Conservation (phyloP, 1,284 basidiomycete species). For the Athelia sp. region DNA sequence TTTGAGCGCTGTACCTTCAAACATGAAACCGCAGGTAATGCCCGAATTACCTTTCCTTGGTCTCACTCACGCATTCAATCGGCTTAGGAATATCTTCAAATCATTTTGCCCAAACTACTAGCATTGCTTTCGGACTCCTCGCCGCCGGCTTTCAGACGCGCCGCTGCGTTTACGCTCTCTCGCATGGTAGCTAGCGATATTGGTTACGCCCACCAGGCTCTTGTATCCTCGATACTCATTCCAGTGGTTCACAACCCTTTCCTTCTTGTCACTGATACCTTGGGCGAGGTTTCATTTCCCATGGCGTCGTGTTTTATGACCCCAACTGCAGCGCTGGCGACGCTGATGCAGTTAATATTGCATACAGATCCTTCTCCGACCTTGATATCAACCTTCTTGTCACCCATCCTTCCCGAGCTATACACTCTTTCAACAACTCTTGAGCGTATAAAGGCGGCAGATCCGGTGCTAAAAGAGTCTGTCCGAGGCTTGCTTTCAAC, state of each 20-base stretch:
- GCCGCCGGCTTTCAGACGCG: conserved; percentile 47
- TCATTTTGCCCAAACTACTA: conserved; percentile 51
- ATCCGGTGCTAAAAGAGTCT: conserved; percentile 56
- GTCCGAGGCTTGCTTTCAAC: conserved; percentile 56
- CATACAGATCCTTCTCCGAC: conserved; percentile 76
- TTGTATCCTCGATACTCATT: conserved; percentile 34
- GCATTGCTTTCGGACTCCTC: conserved; percentile 36
- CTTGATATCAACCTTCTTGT: conserved; percentile 59
- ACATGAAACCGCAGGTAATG: conserved; percentile 47
- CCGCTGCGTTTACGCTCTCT: conserved; percentile 65
- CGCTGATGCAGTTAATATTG: conserved; percentile 52
- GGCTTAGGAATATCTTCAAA: conserved; percentile 54
- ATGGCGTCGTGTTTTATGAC: background rate
- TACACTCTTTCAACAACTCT: conserved; percentile 62
- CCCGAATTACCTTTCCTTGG: background rate
- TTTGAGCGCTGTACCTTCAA: conserved; percentile 50
- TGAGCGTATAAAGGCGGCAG: conserved; percentile 47
- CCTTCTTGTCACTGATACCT: conserved; percentile 14
- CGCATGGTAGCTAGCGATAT: conserved; percentile 46
- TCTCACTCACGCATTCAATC: conserved; percentile 2
- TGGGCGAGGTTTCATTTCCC: background rate
- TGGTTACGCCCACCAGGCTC: conserved; percentile 20
- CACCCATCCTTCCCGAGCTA: conserved; percentile 62
- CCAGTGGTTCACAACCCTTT: conserved; percentile 42
- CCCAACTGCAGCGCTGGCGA: conserved; percentile 38